Evolutionary conservation across 2,329 filamentous ascomycete genomes (phyloP), one percentile per base, ranked within the genome.

Genomic region (Aureobasidium sp.): DNA sequence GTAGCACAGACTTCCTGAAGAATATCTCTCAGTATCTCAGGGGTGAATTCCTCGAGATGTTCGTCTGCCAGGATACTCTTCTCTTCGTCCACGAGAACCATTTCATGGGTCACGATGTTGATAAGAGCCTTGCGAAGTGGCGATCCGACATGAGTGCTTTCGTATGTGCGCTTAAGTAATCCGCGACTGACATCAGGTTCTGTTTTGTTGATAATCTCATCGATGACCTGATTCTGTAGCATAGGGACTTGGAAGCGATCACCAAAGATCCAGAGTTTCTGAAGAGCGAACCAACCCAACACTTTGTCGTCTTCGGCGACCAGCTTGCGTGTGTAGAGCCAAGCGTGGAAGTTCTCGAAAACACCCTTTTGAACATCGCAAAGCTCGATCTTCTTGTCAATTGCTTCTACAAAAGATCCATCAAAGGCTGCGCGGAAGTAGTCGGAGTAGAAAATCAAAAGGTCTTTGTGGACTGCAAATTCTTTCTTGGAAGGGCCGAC

Each of bases 361-460:
- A 62, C 49, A 1, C 60, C 57, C 6, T 41, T 14, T 1, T 67
- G 56, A 2, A 68, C 64, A 12, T 68, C 61, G 14, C 2, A 1
- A 3, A 53, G 22, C 15, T 53, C 51, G 15, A 53, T n/a, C 34
- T n/a, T 53, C 1, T 8, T n/a, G 2, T 63, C 63, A 1, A 9
- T 12, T 5, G 34, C 51, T 34, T 68, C 65, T 15, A 29, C 34
- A 31, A 64, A 68, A 0, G 53, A 36, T 5, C 65, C 62, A 9
- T 64, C 58, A 47, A 67, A 58, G 4, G 67, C 65, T 3, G 63
- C 62, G 11, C 55, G 37, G 55, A 70, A 70, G 59, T 67, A 69
- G 41, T 63, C 62, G 2, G 67, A 69, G 57, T 67, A 67, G 63
- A 67, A 68, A 5, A 42, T 51, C 7, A 69, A 42, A 3, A 69